Evolutionary conservation across 139 green algal species (phyloP).

Genomic region (Chlorella sp.): DNA sequence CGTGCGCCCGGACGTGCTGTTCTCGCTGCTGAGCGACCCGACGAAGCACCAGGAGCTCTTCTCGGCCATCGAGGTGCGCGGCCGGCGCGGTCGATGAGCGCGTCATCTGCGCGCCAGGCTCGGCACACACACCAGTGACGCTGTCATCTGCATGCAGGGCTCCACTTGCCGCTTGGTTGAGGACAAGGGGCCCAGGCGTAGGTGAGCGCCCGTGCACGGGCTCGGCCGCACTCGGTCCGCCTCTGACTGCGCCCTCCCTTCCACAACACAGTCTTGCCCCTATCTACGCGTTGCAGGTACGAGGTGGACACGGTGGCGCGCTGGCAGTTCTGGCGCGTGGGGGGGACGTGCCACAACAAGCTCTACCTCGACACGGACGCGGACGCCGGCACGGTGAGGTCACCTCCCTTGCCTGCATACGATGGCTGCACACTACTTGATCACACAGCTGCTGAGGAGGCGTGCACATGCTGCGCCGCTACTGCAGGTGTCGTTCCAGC

Average conservation of each 20-base stretch:
- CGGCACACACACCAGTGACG: background rate
- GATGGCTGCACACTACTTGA: background rate
- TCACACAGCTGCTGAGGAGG: background rate
- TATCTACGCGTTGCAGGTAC: slow-evolving; percentile 2
- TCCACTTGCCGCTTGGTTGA: background rate
- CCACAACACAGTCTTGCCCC: background rate
- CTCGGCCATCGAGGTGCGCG: slow-evolving; percentile 30
- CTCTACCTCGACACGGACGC: slow-evolving; percentile 36
- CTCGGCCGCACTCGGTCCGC: background rate
- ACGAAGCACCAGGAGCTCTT: slow-evolving; percentile 29
- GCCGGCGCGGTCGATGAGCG: background rate
- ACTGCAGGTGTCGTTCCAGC: slow-evolving; percentile 31
- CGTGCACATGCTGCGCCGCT: background rate
- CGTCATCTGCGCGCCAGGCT: background rate
- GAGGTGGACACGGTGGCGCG: slow-evolving; percentile 27
- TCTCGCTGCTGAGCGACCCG: slow-evolving; percentile 35
- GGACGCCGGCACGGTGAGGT: slow-evolving; percentile 28
- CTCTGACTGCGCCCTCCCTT: background rate
- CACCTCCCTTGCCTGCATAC: background rate
- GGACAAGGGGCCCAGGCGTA: background rate
- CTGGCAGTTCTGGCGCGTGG: slow-evolving; percentile 38
- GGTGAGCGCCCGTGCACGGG: background rate
- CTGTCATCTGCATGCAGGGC: background rate
- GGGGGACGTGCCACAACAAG: slow-evolving; percentile 27
- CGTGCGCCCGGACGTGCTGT: slow-evolving; percentile 17